Base-by-base conservation (phyloP, 1,284 basidiomycete species). In the Apiotrichum akiyoshidainum region DNA sequence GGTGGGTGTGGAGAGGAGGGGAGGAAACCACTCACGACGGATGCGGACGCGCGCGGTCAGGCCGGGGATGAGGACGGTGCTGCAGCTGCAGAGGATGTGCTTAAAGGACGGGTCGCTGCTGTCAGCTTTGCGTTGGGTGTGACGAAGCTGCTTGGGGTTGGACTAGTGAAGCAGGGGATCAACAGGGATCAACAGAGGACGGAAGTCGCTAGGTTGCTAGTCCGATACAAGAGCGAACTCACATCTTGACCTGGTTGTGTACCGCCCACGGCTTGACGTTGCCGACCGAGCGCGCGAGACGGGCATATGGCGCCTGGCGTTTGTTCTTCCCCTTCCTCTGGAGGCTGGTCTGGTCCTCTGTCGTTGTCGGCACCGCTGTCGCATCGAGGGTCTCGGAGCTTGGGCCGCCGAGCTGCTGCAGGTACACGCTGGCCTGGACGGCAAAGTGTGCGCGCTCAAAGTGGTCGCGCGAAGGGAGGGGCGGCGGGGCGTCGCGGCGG, bases 191-290 rank as follows among this genome's bases (percentile, higher is more conserved):
- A n/a, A n/a, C n/a, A n/a, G n/a, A n/a, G n/a, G 34, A 31, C 26
- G 31, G 11, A 17, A 7, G 19, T 5, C 22, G 13, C 33, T n/a
- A 17, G 7, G 26, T 46, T 31, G 12, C 14, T 22, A 13, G 14
- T 17, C 21, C 40, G 17, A 9, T n/a, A 21, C 10, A 39, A 8
- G 10, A 9, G 14, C 19, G 4, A 2, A 61, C 73, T 57, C 42
- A 75, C 74, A 72, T 55, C 47, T 74, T 74, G 44, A 76, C 57
- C 56, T 72, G 71, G 55, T 68, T 74, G 58, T 76, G 75, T 6
- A 67, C 69, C 1, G 63, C 66, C 70, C 75, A 72, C 47, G 56
- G 61, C 40, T 42, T 44, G 31, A 52, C n/a, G 12, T 34, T n/a
- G 52, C 62, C 68, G 48, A 65, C 64, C 0, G 65, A 57, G 49